phyloP scores from a whole-genome alignment of 2,329 filamentous ascomycete species.

The Phaeoacremonium minimum region DNA sequence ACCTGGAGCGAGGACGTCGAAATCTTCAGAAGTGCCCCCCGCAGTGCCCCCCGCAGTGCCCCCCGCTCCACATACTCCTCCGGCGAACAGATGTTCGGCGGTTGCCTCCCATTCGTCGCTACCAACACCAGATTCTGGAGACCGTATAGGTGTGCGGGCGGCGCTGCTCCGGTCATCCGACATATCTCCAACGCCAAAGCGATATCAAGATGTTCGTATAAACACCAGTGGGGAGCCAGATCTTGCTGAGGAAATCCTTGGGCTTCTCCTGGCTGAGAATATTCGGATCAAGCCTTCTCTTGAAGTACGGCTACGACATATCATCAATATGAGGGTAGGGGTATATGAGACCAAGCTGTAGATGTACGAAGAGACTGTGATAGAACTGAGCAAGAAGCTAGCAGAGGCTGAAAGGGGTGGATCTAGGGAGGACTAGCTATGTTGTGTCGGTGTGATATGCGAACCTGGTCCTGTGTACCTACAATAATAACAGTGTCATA shows the following conservation, averaged over 20 bases:
- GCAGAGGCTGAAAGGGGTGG: background rate
- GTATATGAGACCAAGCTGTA: background rate
- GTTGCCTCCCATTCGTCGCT: background rate
- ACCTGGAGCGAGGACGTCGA: background rate
- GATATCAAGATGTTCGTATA: background rate
- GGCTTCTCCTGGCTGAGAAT: background rate
- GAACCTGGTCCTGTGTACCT: background rate
- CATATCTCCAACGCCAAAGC: background rate
- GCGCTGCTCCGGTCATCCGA: background rate
- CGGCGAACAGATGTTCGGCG: background rate
- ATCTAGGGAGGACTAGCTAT: background rate
- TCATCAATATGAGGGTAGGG: background rate
- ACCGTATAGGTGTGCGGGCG: background rate
- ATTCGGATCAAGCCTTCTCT: background rate
- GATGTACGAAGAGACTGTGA: background rate
- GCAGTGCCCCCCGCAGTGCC: too few species aligned
- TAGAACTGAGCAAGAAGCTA: background rate
- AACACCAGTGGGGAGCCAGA: background rate
- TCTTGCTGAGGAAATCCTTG: background rate
- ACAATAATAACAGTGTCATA: background rate
- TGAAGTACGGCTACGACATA: background rate
- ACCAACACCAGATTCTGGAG: background rate
- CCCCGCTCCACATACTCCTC: background rate
- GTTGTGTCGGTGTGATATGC: background rate
- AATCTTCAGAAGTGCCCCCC: background rate